phyloP scores from a whole-genome alignment of 148 eudicot genomes.

The Polygonum aviculare region DNA sequence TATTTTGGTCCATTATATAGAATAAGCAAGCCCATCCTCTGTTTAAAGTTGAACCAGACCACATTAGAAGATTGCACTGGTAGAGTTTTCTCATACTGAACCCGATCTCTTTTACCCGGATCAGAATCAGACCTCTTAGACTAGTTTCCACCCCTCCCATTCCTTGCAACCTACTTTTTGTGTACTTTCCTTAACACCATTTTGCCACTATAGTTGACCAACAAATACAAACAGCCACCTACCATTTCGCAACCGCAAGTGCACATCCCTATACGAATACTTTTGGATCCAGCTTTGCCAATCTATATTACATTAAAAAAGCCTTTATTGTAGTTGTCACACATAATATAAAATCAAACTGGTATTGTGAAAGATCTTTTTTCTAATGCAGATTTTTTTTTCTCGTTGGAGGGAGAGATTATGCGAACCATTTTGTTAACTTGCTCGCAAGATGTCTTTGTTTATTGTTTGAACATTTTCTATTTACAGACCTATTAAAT shows the following conservation, averaged over 20 bases:
- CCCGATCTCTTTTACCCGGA: neutral
- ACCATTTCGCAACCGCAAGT: neutral
- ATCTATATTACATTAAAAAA: too few species aligned
- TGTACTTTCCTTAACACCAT: neutral
- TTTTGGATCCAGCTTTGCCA: neutral
- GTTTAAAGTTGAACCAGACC: neutral
- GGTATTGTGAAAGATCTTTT: neutral
- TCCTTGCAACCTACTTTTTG: neutral
- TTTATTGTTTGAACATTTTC: neutral
- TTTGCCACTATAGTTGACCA: neutral
- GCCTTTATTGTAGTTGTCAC: neutral
- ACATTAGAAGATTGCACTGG: neutral
- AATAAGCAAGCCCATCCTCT: neutral
- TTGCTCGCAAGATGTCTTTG: neutral
- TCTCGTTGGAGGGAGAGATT: neutral
- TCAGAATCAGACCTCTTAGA: neutral
- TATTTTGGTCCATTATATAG: neutral
- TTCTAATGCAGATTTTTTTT: neutral
- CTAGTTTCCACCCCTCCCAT: neutral
- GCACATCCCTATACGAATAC: neutral
- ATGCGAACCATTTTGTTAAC: neutral
- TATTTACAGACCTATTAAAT: neutral
- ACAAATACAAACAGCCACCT: neutral
- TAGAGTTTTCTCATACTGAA: neutral
- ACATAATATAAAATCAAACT: neutral